These are phyloP conservation scores for Apiotrichum siamense DNA, from an alignment of 1,284 basidiomycete species.

Conservation along the genomic window DNA sequence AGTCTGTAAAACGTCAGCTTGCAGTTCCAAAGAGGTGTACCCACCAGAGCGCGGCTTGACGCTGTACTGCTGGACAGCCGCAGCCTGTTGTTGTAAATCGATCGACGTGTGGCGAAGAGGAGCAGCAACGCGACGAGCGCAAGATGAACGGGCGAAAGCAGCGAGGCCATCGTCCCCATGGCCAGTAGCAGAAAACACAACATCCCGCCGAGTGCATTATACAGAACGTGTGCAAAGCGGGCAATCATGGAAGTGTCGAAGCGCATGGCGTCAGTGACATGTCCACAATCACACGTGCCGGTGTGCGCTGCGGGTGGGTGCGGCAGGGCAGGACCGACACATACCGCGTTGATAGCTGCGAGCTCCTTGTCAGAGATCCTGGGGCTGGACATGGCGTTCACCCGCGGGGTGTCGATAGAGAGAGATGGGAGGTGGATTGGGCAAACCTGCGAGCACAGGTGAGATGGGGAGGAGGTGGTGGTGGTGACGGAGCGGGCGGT, in stretches of 20 bases:
- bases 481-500: no score
- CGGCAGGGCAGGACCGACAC: constrained; percentile 18
- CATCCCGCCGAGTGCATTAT: no score
- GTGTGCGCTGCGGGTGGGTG: no score
- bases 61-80: constrained; percentile 51
- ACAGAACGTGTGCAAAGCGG: no score
- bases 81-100: constrained; percentile 27
- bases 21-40: constrained; percentile 28
- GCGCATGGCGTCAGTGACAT: neutral
- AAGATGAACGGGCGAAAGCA: no score
- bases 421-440: neutral
- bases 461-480: no score
- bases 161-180: neutral
- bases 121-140: no score
- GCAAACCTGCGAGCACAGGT: neutral
- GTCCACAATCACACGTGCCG: no score
- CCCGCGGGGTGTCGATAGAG: neutral
- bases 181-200: no score
- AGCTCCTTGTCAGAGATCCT: constrained; percentile 50
- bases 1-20: constrained; percentile 57
- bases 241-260: neutral
- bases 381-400: constrained; percentile 23
- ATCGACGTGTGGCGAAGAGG: no score
- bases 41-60: constrained; percentile 80
- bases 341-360: constrained; percentile 46